Percentiles rank a stretch among this genome's conserved stretches.
Conservation (phyloP, 1,139 yeast genomes). For the Sugiyamaella paludigena region DNA sequence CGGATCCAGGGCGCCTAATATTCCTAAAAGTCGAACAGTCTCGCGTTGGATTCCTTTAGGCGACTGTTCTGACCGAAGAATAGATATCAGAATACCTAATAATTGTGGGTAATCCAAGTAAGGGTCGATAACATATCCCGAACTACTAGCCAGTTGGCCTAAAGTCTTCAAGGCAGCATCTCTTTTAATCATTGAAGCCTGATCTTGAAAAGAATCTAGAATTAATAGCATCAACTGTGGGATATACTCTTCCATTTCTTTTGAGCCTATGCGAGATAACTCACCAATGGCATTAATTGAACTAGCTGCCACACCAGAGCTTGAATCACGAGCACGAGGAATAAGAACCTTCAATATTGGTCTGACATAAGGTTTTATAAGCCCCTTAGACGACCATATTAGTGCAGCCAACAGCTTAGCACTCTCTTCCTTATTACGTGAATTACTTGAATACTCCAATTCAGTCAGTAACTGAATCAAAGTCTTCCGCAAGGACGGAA, state of each 20-base stretch:
- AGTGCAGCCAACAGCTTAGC: slow-evolving; percentile 72
- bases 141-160: slow-evolving; percentile 84
- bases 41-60: slow-evolving; percentile 67
- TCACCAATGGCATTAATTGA: slow-evolving; percentile 90
- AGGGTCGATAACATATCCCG: slow-evolving; percentile 96
- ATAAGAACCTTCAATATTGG: slow-evolving; percentile 83
- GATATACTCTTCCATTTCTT: slow-evolving; percentile 70
- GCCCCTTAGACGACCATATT: slow-evolving; percentile 72
- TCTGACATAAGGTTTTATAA: slow-evolving; percentile 84
- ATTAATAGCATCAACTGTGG: slow-evolving; percentile 81
- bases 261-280: slow-evolving; percentile 83
- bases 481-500: slow-evolving; percentile 85
- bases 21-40: slow-evolving; percentile 84
- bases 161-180: slow-evolving; percentile 86
- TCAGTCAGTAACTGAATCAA: slow-evolving; percentile 82
- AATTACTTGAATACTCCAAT: slow-evolving; percentile 70
- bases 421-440: slow-evolving; percentile 83
- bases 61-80: slow-evolving; percentile 76
- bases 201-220: slow-evolving; percentile 86
- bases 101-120: slow-evolving; percentile 86
- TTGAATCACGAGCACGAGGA: slow-evolving; percentile 68
- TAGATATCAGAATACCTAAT: slow-evolving; percentile 74
- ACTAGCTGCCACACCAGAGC: slow-evolving; percentile 78
- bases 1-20: slow-evolving; percentile 95
- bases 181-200: slow-evolving; percentile 78